Percentiles rank a stretch among this genome's conserved stretches.
Evolutionary conservation across 2,329 filamentous ascomycete genomes (phyloP).

Genomic region (Botrytis paeoniae): DNA sequence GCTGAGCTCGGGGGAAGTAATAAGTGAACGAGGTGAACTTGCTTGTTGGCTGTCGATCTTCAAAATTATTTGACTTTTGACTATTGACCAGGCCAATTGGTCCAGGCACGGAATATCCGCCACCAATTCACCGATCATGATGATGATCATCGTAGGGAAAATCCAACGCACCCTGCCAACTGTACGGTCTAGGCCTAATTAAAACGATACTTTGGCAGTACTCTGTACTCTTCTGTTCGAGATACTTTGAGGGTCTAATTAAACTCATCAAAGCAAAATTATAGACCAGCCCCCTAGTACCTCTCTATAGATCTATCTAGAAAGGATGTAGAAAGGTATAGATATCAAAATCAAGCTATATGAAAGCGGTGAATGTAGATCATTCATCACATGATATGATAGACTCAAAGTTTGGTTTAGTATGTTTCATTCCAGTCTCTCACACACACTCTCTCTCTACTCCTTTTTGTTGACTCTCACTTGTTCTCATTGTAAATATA

Average conservation of each 20-base stretch:
- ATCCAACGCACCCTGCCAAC: background rate
- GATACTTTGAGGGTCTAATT: background rate
- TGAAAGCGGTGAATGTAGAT: background rate
- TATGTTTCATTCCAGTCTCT: background rate
- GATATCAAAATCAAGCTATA: background rate
- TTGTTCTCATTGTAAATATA: background rate
- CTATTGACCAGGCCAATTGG: background rate
- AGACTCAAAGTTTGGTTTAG: background rate
- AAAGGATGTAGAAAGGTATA: background rate
- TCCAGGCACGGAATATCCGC: constrained; percentile 1
- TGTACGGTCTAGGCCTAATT: background rate
- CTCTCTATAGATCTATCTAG: background rate
- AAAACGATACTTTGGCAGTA: background rate
- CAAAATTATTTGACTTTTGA: constrained; percentile 10
- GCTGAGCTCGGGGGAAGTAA: background rate
- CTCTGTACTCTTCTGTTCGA: background rate
- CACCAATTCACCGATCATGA: background rate
- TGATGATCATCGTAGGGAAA: background rate
- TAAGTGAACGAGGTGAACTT: background rate
- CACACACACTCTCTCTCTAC: too few relatives aligned
- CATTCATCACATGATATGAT: background rate
- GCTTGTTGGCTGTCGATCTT: background rate
- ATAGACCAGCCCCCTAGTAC: background rate
- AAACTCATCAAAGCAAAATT: background rate
- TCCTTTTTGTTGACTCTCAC: background rate